A percentile compares a stretch with the other conserved stretches of the same genome.
Evolutionary conservation across 2,329 filamentous ascomycete genomes (phyloP).

Genomic region (Amylocarpus encephaloides): DNA sequence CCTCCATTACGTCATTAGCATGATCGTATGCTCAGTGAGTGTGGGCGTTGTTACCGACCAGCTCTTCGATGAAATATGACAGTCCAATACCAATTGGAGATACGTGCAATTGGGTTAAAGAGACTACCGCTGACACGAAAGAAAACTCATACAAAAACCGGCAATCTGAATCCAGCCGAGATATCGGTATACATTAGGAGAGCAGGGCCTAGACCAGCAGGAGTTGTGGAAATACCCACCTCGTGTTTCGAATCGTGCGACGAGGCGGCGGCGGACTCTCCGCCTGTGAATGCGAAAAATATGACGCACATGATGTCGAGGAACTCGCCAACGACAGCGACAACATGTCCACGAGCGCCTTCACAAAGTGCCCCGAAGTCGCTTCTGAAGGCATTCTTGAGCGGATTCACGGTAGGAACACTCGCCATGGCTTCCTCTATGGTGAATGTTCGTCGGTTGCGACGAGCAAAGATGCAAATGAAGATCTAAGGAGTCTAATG

Average conservation of each 20-base stretch:
- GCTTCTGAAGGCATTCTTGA: constrained; percentile 4
- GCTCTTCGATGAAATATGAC: constrained; percentile 40
- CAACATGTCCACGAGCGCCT: constrained; percentile 36
- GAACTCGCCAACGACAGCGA: constrained; percentile 44
- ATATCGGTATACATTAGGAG: constrained; percentile 28
- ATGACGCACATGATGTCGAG: constrained; percentile 41
- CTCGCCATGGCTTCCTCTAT: no score
- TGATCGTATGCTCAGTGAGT: background rate
- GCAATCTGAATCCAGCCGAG: constrained; percentile 31
- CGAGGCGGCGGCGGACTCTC: constrained; percentile 21
- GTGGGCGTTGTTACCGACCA: constrained; percentile 30
- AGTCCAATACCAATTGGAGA: constrained; percentile 41
- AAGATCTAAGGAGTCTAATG: no score
- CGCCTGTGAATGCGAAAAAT: constrained; percentile 29
- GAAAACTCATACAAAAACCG: constrained; percentile 48
- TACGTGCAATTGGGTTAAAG: constrained; percentile 43
- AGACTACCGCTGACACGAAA: constrained; percentile 45
- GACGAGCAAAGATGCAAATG: no score
- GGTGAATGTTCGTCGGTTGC: constrained; percentile 2
- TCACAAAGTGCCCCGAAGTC: constrained; percentile 3
- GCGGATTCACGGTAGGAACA: constrained; percentile 2
- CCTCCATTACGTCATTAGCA: constrained; percentile 24
- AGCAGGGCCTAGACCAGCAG: constrained; percentile 6
- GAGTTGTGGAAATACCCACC: constrained; percentile 17
- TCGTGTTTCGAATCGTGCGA: constrained; percentile 30